These are phyloP conservation scores for Remersonia thermophila DNA, from an alignment of 2,329 filamentous ascomycete species.

Conservation along the genomic window DNA sequence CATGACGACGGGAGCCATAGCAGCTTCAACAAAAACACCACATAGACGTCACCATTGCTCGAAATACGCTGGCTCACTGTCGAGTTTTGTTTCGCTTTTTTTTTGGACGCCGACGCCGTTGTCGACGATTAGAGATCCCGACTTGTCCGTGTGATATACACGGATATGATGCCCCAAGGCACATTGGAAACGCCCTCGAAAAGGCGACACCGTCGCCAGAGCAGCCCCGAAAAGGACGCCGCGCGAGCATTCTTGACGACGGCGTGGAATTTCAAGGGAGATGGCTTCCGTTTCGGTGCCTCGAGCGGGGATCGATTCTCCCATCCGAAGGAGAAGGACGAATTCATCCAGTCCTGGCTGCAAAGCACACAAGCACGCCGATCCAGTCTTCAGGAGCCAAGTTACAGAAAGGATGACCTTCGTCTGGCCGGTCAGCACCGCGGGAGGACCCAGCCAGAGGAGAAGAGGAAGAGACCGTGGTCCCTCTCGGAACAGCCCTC, in stretches of 20 bases:
- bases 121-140: no score
- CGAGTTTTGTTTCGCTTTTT: no score
- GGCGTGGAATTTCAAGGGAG: not conserved
- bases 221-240: not conserved
- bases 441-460: not conserved
- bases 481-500: slow-evolving; percentile 5
- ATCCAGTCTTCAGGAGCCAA: not conserved
- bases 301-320: not conserved
- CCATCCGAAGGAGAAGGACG: slow-evolving; percentile 1
- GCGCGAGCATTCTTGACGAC: not conserved
- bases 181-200: no score
- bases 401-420: not conserved
- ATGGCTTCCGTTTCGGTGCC: not conserved
- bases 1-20: no score
- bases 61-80: no score
- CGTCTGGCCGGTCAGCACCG: not conserved
- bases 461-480: slow-evolving; percentile 10
- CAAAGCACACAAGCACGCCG: slow-evolving; percentile 9
- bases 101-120: no score
- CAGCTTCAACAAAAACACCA: no score
- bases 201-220: no score
- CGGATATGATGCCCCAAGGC: no score
- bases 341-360: slow-evolving; percentile 15
- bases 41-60: no score
- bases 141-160: no score